phyloP scores from a whole-genome alignment of 73 alveolate species.

The Durusdinium trenchii region DNA sequence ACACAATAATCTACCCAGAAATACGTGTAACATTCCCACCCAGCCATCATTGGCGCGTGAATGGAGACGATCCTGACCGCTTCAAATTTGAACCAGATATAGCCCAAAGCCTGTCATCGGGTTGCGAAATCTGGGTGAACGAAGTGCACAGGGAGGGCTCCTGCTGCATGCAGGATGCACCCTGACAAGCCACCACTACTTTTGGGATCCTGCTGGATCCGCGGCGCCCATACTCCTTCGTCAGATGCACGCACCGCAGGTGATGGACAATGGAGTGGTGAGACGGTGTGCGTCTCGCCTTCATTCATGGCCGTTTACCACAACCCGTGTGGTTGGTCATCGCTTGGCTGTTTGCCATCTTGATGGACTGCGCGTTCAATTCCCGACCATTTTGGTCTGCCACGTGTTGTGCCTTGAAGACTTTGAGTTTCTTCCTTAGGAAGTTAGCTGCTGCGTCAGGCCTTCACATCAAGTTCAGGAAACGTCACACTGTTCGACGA shows the following conservation, averaged over 20 bases:
- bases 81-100: background rate
- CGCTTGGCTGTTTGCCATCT: too few species aligned
- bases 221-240: background rate
- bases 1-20: background rate
- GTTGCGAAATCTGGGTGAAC: background rate
- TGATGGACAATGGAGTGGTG: background rate
- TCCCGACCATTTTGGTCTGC: too few species aligned
- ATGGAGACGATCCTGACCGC: background rate
- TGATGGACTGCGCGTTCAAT: too few species aligned
- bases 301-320: too few species aligned
- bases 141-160: background rate
- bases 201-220: background rate
- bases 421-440: too few species aligned
- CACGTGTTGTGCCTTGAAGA: too few species aligned
- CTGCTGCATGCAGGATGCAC: background rate
- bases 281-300: slow-evolving; percentile 17
- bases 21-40: background rate
- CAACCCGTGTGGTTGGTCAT: too few species aligned
- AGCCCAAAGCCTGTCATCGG: background rate
- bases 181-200: slow-evolving; percentile 40
- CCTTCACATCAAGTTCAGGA: too few species aligned
- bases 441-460: too few species aligned
- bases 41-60: background rate
- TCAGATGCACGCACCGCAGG: background rate
- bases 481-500: too few species aligned